Conservation (phyloP, 306 rosid genomes). For the Trifolium repens region DNA sequence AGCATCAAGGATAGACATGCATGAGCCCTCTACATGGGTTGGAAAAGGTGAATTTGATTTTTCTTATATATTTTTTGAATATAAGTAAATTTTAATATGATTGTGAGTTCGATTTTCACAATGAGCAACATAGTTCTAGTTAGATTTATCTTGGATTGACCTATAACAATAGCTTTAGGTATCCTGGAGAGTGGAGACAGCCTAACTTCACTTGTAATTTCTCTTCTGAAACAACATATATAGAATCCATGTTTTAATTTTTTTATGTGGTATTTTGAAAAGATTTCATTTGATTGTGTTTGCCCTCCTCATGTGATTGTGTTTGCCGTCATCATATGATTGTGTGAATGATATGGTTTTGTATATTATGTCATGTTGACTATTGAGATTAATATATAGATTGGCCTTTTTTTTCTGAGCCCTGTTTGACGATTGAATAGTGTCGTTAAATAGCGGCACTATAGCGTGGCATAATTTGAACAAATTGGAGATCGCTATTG, state of each 20-base stretch:
- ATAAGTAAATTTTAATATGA: conserved; percentile 17
- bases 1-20: conserved; percentile 96
- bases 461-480: background rate
- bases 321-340: background rate
- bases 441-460: background rate
- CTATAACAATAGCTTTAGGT: conserved; percentile 38
- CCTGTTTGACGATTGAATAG: background rate
- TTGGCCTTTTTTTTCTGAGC: background rate
- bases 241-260: conserved; percentile 18
- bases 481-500: background rate
- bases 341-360: background rate
- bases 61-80: conserved; percentile 1
- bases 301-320: conserved; percentile 5
- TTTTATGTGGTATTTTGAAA: conserved; percentile 20
- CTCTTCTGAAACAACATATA: background rate
- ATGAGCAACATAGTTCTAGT: background rate
- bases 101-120: background rate
- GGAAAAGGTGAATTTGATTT: conserved; percentile 75
- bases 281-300: background rate
- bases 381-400: conserved; percentile 32
- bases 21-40: conserved; percentile 98
- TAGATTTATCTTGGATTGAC: conserved; percentile 38
- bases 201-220: conserved; percentile 22
- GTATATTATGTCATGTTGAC: conserved; percentile 31
- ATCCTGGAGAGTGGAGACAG: conserved; percentile 1